phyloP scores from a whole-genome alignment of 164 flowering plant genomes.

The Macadamia tetraphylla region DNA sequence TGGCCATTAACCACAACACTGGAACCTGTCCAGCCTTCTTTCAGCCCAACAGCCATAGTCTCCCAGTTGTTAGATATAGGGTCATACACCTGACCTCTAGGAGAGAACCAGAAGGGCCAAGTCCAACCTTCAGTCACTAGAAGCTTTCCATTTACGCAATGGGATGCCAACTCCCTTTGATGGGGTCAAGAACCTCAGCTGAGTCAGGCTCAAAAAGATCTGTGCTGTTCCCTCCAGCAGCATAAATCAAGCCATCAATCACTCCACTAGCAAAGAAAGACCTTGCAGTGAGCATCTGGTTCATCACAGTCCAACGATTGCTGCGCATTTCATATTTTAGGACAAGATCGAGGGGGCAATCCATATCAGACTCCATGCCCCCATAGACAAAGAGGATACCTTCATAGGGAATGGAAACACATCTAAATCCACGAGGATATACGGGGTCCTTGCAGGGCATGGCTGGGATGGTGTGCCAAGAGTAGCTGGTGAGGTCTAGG shows the following conservation, averaged over 20 bases:
- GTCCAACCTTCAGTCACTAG: constrained; percentile 69
- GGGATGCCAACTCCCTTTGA: constrained; percentile 38
- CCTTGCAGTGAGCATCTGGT: constrained; percentile 48
- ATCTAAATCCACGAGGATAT: constrained; percentile 46
- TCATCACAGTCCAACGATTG: constrained; percentile 68
- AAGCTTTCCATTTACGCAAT: constrained; percentile 57
- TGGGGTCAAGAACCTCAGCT: constrained; percentile 52
- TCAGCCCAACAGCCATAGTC: constrained; percentile 45
- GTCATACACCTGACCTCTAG: constrained; percentile 63
- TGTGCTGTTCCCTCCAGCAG: constrained; percentile 59
- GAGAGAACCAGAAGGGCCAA: constrained; percentile 62
- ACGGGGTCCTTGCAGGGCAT: constrained; percentile 62
- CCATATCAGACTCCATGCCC: constrained; percentile 46
- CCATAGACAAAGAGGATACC: constrained; percentile 52
- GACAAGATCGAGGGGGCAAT: constrained; percentile 50
- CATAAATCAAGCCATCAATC: constrained; percentile 55
- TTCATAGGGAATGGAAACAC: constrained; percentile 37
- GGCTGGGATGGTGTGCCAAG: constrained; percentile 63
- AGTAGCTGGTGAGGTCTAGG: constrained; percentile 39
- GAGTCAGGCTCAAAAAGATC: constrained; percentile 49
- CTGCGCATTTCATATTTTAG: constrained; percentile 48
- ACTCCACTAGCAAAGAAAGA: constrained; percentile 55
- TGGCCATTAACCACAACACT: constrained; percentile 51
- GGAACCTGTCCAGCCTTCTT: constrained; percentile 75
- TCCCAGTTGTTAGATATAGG: constrained; percentile 52